These are phyloP conservation scores for Microcyclospora pomicola DNA, from an alignment of 2,329 filamentous ascomycete species.

Conservation along the genomic window DNA sequence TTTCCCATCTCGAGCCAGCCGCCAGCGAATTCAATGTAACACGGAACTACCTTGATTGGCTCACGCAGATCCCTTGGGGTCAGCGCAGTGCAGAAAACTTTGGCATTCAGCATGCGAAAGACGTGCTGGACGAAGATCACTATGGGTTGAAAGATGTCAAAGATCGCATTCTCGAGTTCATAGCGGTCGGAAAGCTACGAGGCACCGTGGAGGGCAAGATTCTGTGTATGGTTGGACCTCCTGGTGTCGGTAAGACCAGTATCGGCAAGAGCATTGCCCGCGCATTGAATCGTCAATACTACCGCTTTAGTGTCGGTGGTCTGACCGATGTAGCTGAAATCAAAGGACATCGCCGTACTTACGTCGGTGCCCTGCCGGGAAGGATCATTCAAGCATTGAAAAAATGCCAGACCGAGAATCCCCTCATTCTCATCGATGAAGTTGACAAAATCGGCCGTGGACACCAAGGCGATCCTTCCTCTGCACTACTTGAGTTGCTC, in stretches of 20 bases:
- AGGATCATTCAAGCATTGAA: constrained; percentile 97
- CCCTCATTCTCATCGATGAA: constrained; percentile 89
- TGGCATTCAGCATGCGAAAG: constrained; percentile 78
- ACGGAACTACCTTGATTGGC: constrained; percentile 94
- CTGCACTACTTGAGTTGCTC: constrained; percentile 80
- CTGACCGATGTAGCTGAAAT: constrained; percentile 96
- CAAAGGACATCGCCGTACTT: constrained; percentile 92
- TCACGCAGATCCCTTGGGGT: constrained; percentile 96
- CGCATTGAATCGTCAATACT: constrained; percentile 90
- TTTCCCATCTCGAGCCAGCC: constrained; percentile 85
- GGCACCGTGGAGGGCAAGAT: constrained; percentile 98
- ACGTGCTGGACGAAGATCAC: constrained; percentile 88
- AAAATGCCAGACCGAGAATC: constrained; percentile 98
- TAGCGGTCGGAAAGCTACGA: constrained; percentile 90
- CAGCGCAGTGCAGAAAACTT: constrained; percentile 94
- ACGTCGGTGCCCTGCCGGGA: constrained; percentile 87
- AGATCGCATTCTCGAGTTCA: constrained; percentile 94
- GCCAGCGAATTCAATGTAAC: constrained; percentile 98
- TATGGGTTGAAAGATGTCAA: constrained; percentile 97
- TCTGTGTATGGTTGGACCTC: constrained; percentile 89
- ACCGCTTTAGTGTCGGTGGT: constrained; percentile 94
- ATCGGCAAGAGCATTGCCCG: constrained; percentile 97
- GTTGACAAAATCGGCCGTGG: constrained; percentile 96
- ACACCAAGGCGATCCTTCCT: constrained; percentile 91
- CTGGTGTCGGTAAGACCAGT: constrained; percentile 95